These are phyloP conservation scores for Fusarium fracticaudum DNA, from an alignment of 2,329 filamentous ascomycete genomes.

Conservation along the genomic window DNA sequence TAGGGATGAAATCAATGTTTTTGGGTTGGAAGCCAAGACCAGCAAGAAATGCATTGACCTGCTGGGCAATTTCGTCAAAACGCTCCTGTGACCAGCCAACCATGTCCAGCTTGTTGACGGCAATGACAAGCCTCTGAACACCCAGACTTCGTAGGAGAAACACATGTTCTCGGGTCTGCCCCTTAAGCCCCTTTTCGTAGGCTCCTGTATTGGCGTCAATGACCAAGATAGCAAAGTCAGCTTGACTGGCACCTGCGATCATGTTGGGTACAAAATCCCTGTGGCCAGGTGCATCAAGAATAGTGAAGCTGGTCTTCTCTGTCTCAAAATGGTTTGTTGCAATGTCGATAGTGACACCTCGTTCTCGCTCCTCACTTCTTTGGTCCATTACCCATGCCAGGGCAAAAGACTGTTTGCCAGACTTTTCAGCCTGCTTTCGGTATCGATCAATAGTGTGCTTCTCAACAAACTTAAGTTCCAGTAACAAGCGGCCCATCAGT, in stretches of 20 bases:
- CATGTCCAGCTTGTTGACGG: slow-evolving; percentile 94
- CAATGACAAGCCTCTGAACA: slow-evolving; percentile 86
- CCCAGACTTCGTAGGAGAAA: slow-evolving; percentile 90
- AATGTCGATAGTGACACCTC: slow-evolving; percentile 96
- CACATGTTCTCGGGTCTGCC: slow-evolving; percentile 94
- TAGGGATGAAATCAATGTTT: slow-evolving; percentile 87
- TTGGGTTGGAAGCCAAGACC: slow-evolving; percentile 83
- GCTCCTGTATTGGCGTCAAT: slow-evolving; percentile 91
- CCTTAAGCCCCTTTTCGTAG: slow-evolving; percentile 92
- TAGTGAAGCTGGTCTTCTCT: slow-evolving; percentile 85
- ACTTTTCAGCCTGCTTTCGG: slow-evolving; percentile 85
- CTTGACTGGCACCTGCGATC: slow-evolving; percentile 96
- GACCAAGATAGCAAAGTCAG: slow-evolving; percentile 93
- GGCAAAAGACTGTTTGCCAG: slow-evolving; percentile 95
- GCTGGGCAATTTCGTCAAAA: slow-evolving; percentile 85
- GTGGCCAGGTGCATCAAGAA: slow-evolving; percentile 94
- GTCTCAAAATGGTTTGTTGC: slow-evolving; percentile 96
- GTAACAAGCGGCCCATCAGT: slow-evolving; percentile 91
- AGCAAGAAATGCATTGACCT: slow-evolving; percentile 83
- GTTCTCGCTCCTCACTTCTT: slow-evolving; percentile 84
- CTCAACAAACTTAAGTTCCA: slow-evolving; percentile 89
- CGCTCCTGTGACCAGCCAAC: slow-evolving; percentile 83
- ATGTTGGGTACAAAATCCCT: slow-evolving; percentile 98
- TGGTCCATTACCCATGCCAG: slow-evolving; percentile 98
- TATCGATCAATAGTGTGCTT: slow-evolving; percentile 90